Base-by-base conservation (phyloP, 495 filamentous ascomycete species). In the Podospora didyma region DNA sequence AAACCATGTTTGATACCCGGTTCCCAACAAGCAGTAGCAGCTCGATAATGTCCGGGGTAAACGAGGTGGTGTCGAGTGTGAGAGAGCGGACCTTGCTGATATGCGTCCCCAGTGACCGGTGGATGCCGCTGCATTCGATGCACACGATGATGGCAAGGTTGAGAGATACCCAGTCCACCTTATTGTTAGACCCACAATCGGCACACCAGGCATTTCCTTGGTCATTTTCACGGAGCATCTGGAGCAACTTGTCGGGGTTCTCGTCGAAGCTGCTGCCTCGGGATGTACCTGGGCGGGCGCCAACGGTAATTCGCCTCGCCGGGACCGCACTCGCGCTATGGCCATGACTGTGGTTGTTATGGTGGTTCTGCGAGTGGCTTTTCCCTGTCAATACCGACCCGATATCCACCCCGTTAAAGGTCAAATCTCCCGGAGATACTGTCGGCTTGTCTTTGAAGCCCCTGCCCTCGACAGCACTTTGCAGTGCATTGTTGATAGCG, bases 111-210 rank as follows among this genome's bases (percentile, higher is more conserved):
- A 99, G 80, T 10, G 94, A 97, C 21, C 94, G 86, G 72, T 99
- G 94, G 55, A 99, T 96, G 63, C 94, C 94, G 64, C 91, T 94
- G 71, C 94, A 99, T 70, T 99, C 94, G 59, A 99, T 99, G 73
- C 94, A 99, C 16, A 99, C 81, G 28, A 97, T 86, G 52, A 97
- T 96, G 26, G 89, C 95, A 3, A 99, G 81, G 62, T 99, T 99
- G 69, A 99, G 96, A 1, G 93, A 97, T 39, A 96, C 94, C 94
- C 94, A 99, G 69, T 99, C 95, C 17, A 95, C 90, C 70, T 96
- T 97, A 60, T 86, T 81, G 26, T 86, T 86, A 21, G 92, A 95
- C 14, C 89, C 90, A 67, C 94, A 99, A 66, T 99, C 94, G 21
- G 93, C 94, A 70, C 94, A 99, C 83, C 87, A 89, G 51, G 84